phyloP scores from a whole-genome alignment of 306 rosid species.

The Sphenostylis stenocarpa region DNA sequence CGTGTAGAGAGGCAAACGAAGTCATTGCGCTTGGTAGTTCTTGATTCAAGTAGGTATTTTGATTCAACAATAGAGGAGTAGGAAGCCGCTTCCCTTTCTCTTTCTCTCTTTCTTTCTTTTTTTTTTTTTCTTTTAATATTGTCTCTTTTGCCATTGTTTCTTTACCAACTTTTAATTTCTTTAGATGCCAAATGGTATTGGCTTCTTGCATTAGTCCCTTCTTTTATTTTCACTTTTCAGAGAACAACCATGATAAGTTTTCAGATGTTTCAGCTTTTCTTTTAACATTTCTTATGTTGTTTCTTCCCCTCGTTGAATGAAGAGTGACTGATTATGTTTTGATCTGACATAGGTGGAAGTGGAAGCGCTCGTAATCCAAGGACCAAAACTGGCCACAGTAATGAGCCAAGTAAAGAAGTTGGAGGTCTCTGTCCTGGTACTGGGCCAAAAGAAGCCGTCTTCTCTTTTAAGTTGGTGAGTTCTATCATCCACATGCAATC shows the following conservation, averaged over 20 bases:
- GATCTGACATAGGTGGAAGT: slow-evolving; percentile 68
- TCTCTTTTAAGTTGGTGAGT: slow-evolving; percentile 75
- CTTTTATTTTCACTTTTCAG: slow-evolving; percentile 42
- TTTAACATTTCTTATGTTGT: slow-evolving; percentile 30
- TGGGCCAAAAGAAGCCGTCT: slow-evolving; percentile 86
- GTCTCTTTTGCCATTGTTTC: not conserved
- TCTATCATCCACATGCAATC: slow-evolving; percentile 10
- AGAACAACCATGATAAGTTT: slow-evolving; percentile 23
- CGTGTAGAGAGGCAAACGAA: not conserved
- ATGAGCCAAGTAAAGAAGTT: slow-evolving; percentile 92
- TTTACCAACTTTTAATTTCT: slow-evolving; percentile 28
- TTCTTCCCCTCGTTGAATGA: not conserved
- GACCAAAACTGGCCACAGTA: slow-evolving; percentile 76
- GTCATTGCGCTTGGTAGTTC: slow-evolving; percentile 40
- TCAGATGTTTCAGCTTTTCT: slow-evolving; percentile 38
- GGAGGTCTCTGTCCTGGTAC: slow-evolving; percentile 82
- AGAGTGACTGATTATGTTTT: not conserved
- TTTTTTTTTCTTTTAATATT: not conserved
- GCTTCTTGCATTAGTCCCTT: slow-evolving; percentile 36
- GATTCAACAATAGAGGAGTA: slow-evolving; percentile 16
- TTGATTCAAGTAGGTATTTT: slow-evolving; percentile 15
- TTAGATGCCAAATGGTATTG: slow-evolving; percentile 37
- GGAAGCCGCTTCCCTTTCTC: not conserved
- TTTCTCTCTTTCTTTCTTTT: too few relatives aligned
- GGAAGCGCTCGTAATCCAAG: slow-evolving; percentile 86